Conservation (phyloP, 2,329 filamentous ascomycete genomes). For the Ceratocystis diversiconidia region DNA sequence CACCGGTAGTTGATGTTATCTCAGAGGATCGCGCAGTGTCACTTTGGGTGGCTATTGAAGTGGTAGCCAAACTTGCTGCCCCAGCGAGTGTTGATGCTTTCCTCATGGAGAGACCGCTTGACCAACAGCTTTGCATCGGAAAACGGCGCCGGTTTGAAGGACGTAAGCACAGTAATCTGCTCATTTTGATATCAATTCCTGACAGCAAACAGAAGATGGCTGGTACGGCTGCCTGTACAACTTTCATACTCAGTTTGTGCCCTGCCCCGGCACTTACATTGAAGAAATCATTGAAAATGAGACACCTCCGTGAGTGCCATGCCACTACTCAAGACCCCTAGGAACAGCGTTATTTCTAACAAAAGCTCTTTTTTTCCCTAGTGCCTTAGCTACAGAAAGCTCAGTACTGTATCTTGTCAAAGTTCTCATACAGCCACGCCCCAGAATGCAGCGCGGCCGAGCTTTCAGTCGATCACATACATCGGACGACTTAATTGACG, state of each 20-base stretch:
- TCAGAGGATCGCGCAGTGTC: slow-evolving; percentile 23
- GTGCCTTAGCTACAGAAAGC: slow-evolving; percentile 31
- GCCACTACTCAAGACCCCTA: background rate
- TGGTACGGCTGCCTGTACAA: slow-evolving; percentile 37
- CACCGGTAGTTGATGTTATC: slow-evolving; percentile 28
- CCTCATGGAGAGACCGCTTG: slow-evolving; percentile 14
- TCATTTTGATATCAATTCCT: background rate
- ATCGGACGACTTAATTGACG: slow-evolving; percentile 43
- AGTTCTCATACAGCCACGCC: slow-evolving; percentile 21
- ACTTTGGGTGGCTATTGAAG: slow-evolving; percentile 38
- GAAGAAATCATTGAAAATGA: slow-evolving; percentile 35
- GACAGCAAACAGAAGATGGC: slow-evolving; percentile 12
- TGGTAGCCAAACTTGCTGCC: slow-evolving; percentile 28
- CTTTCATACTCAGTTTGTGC: slow-evolving; percentile 33
- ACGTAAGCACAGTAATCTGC: slow-evolving; percentile 10
- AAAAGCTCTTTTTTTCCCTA: slow-evolving; percentile 20
- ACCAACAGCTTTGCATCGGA: slow-evolving; percentile 18
- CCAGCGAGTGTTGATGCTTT: slow-evolving; percentile 20
- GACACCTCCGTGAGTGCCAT: slow-evolving; percentile 28
- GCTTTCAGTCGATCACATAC: slow-evolving; percentile 4
- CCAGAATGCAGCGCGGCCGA: slow-evolving; percentile 5
- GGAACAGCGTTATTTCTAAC: background rate
- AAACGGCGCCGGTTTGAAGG: slow-evolving; percentile 17
- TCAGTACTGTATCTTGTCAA: slow-evolving; percentile 37
- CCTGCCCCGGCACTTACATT: slow-evolving; percentile 29